These are phyloP conservation scores for Eudorina sp. DNA, from an alignment of 139 green algal genomes.

Conservation along the genomic window DNA sequence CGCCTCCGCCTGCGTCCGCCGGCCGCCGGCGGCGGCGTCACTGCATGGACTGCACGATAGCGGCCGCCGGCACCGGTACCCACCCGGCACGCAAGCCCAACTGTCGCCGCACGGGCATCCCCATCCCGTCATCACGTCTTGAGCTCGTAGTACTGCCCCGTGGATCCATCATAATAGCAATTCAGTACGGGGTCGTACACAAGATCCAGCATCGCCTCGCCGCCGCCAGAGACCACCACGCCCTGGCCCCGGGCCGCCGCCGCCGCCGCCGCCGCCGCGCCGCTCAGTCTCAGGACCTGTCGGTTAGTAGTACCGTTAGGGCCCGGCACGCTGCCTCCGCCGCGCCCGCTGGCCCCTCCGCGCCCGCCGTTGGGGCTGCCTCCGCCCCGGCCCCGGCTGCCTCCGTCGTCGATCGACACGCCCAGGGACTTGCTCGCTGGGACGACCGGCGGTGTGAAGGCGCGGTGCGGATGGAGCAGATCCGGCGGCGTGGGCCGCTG, in stretches of 20 bases:
- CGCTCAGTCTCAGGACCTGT: background rate
- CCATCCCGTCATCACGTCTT: constrained; percentile 17
- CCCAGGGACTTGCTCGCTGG: constrained; percentile 44
- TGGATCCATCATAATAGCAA: constrained; percentile 68
- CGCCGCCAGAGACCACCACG: background rate
- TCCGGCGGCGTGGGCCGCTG: constrained; percentile 4
- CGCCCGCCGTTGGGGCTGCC: background rate
- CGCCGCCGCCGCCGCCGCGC: background rate
- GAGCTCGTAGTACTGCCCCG: constrained; percentile 68
- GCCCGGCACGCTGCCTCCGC: no score
- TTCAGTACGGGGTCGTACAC: constrained; percentile 73
- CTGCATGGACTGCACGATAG: no score
- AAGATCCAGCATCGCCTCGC: constrained; percentile 60
- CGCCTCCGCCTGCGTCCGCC: no score
- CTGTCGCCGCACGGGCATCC: background rate
- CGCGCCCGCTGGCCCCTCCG: background rate
- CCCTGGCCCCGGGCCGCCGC: background rate
- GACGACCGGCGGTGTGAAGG: constrained; percentile 61
- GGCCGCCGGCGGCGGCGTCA: no score
- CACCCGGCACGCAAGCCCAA: background rate
- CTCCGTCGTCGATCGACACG: background rate
- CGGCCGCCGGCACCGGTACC: no score
- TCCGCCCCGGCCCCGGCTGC: background rate
- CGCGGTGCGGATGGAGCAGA: constrained; percentile 2
- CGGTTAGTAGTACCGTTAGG: no score